Conservation (phyloP, 2,329 filamentous ascomycete genomes). For the Rutstroemia sp. region DNA sequence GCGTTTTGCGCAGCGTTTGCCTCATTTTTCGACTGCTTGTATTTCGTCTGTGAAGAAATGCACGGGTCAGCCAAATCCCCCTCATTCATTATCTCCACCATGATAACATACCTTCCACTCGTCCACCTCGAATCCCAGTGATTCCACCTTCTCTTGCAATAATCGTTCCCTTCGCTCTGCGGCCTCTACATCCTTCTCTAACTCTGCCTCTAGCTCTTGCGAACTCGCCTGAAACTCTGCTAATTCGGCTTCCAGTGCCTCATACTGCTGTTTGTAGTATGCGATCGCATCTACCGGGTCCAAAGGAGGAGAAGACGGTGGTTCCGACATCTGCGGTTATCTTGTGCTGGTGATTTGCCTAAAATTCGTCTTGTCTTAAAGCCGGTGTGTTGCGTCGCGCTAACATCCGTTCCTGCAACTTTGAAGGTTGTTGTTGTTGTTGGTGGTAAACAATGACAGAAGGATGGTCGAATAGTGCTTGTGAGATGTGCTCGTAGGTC, state of each 20-base stretch:
- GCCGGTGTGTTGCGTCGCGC: constrained; percentile 3
- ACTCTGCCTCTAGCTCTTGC: constrained; percentile 85
- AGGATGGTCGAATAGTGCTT: neutral
- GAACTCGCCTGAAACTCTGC: constrained; percentile 91
- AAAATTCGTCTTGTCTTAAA: constrained; percentile 9
- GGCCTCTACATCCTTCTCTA: constrained; percentile 93
- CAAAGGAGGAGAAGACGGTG: constrained; percentile 54
- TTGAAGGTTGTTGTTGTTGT: neutral
- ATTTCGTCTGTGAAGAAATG: constrained; percentile 62
- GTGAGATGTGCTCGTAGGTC: neutral
- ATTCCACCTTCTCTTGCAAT: constrained; percentile 81
- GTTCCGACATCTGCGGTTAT: constrained; percentile 35
- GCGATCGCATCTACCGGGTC: constrained; percentile 68
- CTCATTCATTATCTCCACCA: constrained; percentile 4
- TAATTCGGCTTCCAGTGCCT: constrained; percentile 83
- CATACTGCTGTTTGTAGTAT: constrained; percentile 96
- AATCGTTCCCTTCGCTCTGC: constrained; percentile 88
- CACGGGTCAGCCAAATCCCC: constrained; percentile 16
- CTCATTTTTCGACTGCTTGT: constrained; percentile 89
- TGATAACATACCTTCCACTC: constrained; percentile 81
- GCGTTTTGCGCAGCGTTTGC: constrained; percentile 75
- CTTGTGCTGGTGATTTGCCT: constrained; percentile 7
- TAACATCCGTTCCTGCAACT: constrained; percentile 4
- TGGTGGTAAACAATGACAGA: too few relatives aligned
- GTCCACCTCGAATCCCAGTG: constrained; percentile 79